Evolutionary conservation across 371 early-diverging fungal genomes (phyloP).

Genomic region (Mortierella sp.): DNA sequence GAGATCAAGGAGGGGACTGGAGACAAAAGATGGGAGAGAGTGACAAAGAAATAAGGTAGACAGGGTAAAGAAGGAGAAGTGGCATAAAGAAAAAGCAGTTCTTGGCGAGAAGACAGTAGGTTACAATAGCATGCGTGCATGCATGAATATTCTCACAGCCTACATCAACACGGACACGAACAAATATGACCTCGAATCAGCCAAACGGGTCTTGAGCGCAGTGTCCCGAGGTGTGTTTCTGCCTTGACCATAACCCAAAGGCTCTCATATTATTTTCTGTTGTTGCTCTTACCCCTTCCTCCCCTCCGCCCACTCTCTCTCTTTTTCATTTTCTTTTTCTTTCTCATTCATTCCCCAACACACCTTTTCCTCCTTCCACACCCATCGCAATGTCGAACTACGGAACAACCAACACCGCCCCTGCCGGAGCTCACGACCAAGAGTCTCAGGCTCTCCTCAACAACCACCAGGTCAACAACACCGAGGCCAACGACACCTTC

Average conservation of each 20-base stretch:
- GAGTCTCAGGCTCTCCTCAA: conserved; percentile 32
- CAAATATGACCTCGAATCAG: background rate
- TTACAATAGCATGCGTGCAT: background rate
- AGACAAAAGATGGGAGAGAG: background rate
- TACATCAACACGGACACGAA: background rate
- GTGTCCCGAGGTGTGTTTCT: background rate
- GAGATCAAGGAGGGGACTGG: background rate
- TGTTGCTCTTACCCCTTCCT: background rate
- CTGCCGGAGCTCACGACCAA: conserved; percentile 18
- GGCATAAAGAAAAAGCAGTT: background rate
- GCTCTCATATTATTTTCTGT: background rate
- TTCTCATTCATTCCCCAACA: background rate
- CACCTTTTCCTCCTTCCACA: background rate
- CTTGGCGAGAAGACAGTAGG: background rate
- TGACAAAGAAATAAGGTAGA: background rate
- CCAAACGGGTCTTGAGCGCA: background rate
- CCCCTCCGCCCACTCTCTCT: background rate
- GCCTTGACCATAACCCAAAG: background rate
- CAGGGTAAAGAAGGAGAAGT: background rate
- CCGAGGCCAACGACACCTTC: conserved; percentile 40
- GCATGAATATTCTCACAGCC: conserved; percentile 1
- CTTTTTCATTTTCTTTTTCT: background rate
- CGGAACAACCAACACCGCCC: conserved; percentile 28
- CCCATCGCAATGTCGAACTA: conserved; percentile 13
- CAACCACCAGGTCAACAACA: conserved; percentile 7